Base-by-base conservation (phyloP, 1,139 yeast species). In the Candida sanyaensis region DNA sequence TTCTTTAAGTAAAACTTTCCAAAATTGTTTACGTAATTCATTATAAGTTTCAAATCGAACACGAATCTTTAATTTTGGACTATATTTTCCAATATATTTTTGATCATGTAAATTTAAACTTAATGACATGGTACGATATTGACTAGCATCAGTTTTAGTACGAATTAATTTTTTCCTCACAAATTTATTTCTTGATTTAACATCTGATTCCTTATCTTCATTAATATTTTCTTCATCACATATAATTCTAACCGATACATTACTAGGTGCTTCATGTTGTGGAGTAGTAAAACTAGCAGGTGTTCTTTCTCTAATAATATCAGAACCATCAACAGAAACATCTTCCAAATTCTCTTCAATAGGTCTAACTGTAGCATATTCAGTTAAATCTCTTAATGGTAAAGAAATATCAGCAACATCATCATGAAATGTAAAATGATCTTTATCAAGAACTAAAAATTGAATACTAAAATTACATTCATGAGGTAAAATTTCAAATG, bases 401-500 rank as follows among this genome's bases (percentile, higher is more conserved):
- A 89, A 62, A 9, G 81, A 69, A 4, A 82, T 80, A 37, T 73
- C 73, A 1, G 96, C 97, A 5, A 93, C 90, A 46, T 83, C 79
- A 58, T 92, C 97, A 62, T 93, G 91, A 54, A 80, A 83, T 0
- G 97, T 84, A 51, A 92, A 78, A 37, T 83, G 79, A 62, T 93
- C 99, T 55, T 86, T 88, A 63, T 93, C 99, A 61, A 90, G 71
- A 2, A 93, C 84, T 27, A 84, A 77, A 57, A 93, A 84, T 48
- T 80, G 81, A 42, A 93, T 69, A 44, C 86, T 80, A 60, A 76
- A 92, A 49, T 77, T 78, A 30, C 69, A 68, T 62, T 91, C 97
- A 54, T 79, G 81, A 3, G 82, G 76, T 40, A 82, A 73, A 0
- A 93, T 80, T 55, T 92, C 96, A 63, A 93, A 86, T 2, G 93